Conservation (phyloP, 2,329 filamentous ascomycete species). For the Trichoderma aggressivum region DNA sequence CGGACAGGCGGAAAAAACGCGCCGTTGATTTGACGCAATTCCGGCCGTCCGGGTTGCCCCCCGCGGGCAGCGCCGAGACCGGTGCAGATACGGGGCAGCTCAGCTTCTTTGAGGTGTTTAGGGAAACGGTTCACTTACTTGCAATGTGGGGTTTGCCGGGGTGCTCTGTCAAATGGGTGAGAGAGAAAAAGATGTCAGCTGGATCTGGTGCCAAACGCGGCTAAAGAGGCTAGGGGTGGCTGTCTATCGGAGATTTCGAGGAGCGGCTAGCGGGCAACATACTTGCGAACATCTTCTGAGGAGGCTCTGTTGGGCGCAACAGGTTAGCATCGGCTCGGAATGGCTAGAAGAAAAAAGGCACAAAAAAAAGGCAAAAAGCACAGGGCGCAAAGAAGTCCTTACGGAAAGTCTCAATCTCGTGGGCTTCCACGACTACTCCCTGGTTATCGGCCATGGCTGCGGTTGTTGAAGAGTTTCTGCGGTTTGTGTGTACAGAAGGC, state of each 20-base stretch:
- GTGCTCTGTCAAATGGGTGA: constrained; percentile 50
- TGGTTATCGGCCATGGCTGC: constrained; percentile 44
- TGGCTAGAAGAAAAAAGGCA: not conserved
- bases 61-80: constrained; percentile 13
- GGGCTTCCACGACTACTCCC: constrained; percentile 67
- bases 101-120: constrained; percentile 11
- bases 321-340: not conserved
- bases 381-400: constrained; percentile 32
- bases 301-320: constrained; percentile 48
- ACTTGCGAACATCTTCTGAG: constrained; percentile 66
- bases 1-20: constrained; percentile 13
- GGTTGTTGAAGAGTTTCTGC: not conserved
- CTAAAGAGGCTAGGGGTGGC: not conserved
- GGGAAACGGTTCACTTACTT: constrained; percentile 45
- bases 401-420: constrained; percentile 72
- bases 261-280: constrained; percentile 35
- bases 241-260: constrained; percentile 6
- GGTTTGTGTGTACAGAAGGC: not conserved
- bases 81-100: constrained; percentile 2
- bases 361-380: not conserved
- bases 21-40: constrained; percentile 7
- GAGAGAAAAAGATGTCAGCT: constrained; percentile 20
- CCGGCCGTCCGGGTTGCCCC: constrained; percentile 13
- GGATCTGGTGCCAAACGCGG: not conserved
- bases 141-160: constrained; percentile 65